These are phyloP conservation scores for Ceratocystis papillata DNA, from an alignment of 2,329 filamentous ascomycete genomes.

Conservation along the genomic window DNA sequence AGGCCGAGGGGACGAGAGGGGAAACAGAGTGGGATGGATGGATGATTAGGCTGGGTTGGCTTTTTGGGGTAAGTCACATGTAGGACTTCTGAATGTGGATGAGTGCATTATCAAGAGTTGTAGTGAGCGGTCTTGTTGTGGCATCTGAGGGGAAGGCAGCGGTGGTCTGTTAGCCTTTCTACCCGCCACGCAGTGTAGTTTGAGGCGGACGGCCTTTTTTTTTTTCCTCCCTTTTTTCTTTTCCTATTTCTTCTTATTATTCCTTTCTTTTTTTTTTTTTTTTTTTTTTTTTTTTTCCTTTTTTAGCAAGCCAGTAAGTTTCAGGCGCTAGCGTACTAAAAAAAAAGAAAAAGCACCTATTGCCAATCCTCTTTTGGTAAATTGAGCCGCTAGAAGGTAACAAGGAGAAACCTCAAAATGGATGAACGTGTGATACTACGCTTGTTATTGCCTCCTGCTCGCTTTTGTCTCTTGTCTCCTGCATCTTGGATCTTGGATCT, in stretches of 20 bases:
- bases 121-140: no score
- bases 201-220: no score
- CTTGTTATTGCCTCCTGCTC: not conserved
- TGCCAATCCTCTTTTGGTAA: conserved; percentile 6
- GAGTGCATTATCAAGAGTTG: not conserved
- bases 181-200: no score
- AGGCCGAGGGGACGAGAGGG: not conserved
- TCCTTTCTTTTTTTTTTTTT: no score
- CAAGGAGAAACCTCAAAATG: no score
- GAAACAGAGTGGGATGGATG: not conserved
- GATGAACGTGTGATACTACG: not conserved
- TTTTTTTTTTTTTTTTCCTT: no score
- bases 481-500: no score
- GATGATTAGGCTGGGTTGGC: not conserved
- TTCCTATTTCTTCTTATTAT: no score
- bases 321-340: not conserved
- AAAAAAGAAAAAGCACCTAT: not conserved
- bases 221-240: no score
- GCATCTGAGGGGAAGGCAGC: no score
- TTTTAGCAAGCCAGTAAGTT: not conserved
- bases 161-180: no score
- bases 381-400: not conserved
- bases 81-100: not conserved
- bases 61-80: not conserved
- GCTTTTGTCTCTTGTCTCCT: no score